phyloP scores from a whole-genome alignment of 495 filamentous ascomycete genomes.

The Penicillium alfredii region DNA sequence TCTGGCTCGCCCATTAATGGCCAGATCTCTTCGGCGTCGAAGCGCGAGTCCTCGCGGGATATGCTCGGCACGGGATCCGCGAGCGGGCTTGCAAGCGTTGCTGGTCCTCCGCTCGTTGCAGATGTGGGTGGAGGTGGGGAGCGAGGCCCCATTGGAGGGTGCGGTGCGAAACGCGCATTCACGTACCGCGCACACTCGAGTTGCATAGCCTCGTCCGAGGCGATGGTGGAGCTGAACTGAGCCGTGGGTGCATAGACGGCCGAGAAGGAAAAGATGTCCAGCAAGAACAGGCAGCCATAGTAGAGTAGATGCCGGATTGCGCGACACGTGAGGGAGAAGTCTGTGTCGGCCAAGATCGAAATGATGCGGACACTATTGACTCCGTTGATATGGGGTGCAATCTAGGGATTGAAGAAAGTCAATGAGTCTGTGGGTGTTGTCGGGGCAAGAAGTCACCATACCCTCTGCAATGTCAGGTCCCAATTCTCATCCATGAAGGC shows the following conservation, averaged over 20 bases:
- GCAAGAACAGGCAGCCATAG: conserved; percentile 78
- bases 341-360: conserved; percentile 74
- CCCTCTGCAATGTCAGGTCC: conserved; percentile 82
- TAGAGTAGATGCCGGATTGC: conserved; percentile 83
- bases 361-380: conserved; percentile 82
- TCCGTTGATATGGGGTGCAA: conserved; percentile 82
- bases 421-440: too few relatives aligned
- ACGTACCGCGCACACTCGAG: conserved; percentile 85
- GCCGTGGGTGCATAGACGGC: conserved; percentile 83
- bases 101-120: conserved; percentile 9
- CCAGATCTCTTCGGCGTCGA: conserved; percentile 42
- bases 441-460: too few relatives aligned
- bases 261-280: conserved; percentile 90
- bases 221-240: conserved; percentile 67
- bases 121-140: conserved; percentile 10
- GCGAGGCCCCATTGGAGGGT: conserved; percentile 23
- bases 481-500: conserved; percentile 75
- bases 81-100: conserved; percentile 14
- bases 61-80: conserved; percentile 16
- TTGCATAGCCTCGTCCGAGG: conserved; percentile 60
- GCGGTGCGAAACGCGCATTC: conserved; percentile 41
- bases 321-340: conserved; percentile 74
- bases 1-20: conserved; percentile 30
- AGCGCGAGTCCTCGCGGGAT: conserved; percentile 20
- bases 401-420: conserved; percentile 25